These are phyloP conservation scores for Claviceps cyperi DNA, from an alignment of 2,329 filamentous ascomycete species.

Conservation along the genomic window DNA sequence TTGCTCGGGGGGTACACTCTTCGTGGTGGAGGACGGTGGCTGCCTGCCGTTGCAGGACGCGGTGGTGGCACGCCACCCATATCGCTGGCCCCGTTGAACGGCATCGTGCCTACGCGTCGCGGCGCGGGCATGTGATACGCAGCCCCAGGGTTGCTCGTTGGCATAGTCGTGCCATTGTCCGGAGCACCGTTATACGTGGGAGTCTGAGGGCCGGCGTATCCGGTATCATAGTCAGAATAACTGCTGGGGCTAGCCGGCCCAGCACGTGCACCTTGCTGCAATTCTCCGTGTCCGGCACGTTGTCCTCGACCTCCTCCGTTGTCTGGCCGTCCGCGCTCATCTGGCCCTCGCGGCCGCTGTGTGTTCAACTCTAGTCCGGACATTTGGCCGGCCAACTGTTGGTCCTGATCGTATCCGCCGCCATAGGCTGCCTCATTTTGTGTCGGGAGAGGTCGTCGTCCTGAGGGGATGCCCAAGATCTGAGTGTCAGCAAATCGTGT, in stretches of 20 bases:
- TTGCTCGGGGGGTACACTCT: conserved; percentile 30
- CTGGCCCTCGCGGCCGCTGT: conserved; percentile 12
- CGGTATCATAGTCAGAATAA: conserved; percentile 15
- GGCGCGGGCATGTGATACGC: conserved; percentile 22
- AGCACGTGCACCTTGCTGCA: conserved; percentile 15
- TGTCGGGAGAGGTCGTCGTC: conserved; percentile 9
- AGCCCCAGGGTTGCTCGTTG: conserved; percentile 30
- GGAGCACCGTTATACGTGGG: conserved; percentile 28
- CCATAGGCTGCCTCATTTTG: conserved; percentile 10
- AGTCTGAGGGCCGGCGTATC: conserved; percentile 15
- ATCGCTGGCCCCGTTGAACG: conserved; percentile 30
- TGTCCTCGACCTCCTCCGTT: conserved; percentile 13
- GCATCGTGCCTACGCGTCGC: conserved; percentile 28
- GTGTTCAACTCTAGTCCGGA: conserved; percentile 21
- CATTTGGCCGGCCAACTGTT: conserved; percentile 21
- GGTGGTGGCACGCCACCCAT: conserved; percentile 30
- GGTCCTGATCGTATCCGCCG: conserved; percentile 14
- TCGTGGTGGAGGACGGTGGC: conserved; percentile 37
- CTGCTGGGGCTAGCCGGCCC: conserved; percentile 11
- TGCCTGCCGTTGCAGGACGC: conserved; percentile 40
- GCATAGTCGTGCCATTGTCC: conserved; percentile 48
- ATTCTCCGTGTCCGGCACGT: conserved; percentile 16
- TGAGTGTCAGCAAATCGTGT: neutral
- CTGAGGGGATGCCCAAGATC: conserved; percentile 8
- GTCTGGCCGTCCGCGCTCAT: conserved; percentile 14